Evolutionary conservation across 768 basidiomycete species (phyloP), one percentile per base, ranked within the genome.

Genomic region (Mrakia blollopis): DNA sequence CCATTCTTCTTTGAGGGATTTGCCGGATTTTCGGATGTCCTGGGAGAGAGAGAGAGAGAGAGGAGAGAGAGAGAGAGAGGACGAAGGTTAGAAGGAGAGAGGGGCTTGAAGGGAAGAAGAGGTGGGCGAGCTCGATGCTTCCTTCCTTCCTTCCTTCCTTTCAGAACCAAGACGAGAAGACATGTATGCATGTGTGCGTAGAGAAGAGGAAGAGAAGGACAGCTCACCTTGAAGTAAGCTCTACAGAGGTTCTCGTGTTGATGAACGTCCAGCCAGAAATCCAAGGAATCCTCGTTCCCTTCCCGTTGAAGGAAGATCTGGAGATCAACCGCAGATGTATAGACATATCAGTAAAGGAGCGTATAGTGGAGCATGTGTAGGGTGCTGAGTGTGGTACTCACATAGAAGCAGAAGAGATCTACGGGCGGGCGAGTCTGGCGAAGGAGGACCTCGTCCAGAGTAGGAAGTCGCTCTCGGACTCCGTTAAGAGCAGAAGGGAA

Each of bases 191-290:
- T 32, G 14, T 16, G 3, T 61, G 9, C 21, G 21, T 10, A 61
- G 60, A 30, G 28, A 23, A 18, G 30, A 44, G 25, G 30, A n/a
- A n/a, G 32, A 65, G 30, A 65, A 18, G 1, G 0, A 21, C 6
- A 18, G 52, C 82, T 79, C 78, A 83, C 84, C 81, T 98, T 97
- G 89, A 99, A 98, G 84, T 98, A 98, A 11, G 96, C 97, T 78
- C 95, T 89, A 84, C 96, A 98, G 47, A 99, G 89, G 83, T 98
- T 98, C 85, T 98, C 97, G 83, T 99, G 97, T 85, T 98, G 97
- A 81, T 97, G 94, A 9, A 98, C 97, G 83, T 99, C 97, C 39
- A 99, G 88, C 95, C 96, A 98, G 81, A 98, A 98, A 83, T 99
- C 97, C 63, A 99, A 85, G 69, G 94, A 92, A 83, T 99, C 97